Evolutionary conservation across 2,329 filamentous ascomycete genomes (phyloP).

Genomic region (Pseudopyrenochaeta lycopersici): DNA sequence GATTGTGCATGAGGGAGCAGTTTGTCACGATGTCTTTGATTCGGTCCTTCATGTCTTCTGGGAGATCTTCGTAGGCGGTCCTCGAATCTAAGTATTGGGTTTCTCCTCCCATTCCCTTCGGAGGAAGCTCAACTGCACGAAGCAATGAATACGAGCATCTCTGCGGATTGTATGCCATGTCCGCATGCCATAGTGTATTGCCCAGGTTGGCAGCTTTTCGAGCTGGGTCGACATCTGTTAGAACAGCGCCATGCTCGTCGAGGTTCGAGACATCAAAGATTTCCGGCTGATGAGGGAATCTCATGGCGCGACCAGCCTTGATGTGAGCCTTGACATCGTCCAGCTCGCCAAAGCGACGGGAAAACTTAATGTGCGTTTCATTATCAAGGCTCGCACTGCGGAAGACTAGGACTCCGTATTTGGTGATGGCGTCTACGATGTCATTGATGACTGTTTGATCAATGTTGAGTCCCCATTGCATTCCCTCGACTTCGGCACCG

Average conservation of each 20-base stretch:
- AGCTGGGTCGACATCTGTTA: constrained; percentile 37
- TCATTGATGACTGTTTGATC: constrained; percentile 40
- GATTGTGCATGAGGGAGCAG: constrained; percentile 59
- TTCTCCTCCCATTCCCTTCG: constrained; percentile 28
- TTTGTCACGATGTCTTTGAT: constrained; percentile 26
- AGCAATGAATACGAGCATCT: constrained; percentile 29
- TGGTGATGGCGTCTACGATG: neutral
- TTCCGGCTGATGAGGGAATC: constrained; percentile 52
- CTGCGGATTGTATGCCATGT: constrained; percentile 32
- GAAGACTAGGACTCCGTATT: constrained; percentile 63
- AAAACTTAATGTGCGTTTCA: constrained; percentile 59
- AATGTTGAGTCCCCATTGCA: constrained; percentile 43
- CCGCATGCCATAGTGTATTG: constrained; percentile 33
- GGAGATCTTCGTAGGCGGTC: constrained; percentile 42
- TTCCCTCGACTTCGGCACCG: constrained; percentile 46
- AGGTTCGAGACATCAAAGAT: constrained; percentile 67
- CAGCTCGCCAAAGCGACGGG: constrained; percentile 62
- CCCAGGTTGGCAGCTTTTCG: constrained; percentile 31
- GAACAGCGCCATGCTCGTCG: constrained; percentile 54
- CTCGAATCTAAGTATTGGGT: constrained; percentile 34
- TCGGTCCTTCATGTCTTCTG: constrained; percentile 27
- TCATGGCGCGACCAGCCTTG: constrained; percentile 49
- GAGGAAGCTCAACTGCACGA: constrained; percentile 27
- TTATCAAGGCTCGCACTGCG: constrained; percentile 61
- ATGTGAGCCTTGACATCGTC: constrained; percentile 62